phyloP scores from a whole-genome alignment of 1,139 yeast species.

The Zygoascus sp. region DNA sequence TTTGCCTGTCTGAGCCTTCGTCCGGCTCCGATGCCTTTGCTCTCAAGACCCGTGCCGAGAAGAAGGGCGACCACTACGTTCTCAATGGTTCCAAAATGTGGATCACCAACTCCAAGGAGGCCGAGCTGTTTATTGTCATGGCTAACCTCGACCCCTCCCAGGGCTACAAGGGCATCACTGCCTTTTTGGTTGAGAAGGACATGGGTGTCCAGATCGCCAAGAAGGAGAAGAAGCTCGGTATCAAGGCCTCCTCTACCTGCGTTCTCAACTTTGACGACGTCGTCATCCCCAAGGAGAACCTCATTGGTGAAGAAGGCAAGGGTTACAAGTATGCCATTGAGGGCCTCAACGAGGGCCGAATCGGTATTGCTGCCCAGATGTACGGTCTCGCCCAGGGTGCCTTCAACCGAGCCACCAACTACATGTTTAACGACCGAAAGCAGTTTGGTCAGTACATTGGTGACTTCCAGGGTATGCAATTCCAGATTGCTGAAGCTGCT shows the following conservation, averaged over 20 bases:
- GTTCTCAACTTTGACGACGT: conserved; percentile 41
- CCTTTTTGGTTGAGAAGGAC: conserved; percentile 41
- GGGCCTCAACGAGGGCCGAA: conserved; percentile 43
- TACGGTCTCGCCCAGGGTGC: conserved; percentile 45
- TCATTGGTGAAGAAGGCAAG: conserved; percentile 42
- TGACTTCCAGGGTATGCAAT: conserved; percentile 45
- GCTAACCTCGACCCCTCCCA: conserved; percentile 41
- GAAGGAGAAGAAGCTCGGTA: conserved; percentile 44
- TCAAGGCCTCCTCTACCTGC: conserved; percentile 43
- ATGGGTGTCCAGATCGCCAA: conserved; percentile 42
- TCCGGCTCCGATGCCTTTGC: conserved; percentile 47
- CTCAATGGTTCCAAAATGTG: conserved; percentile 43
- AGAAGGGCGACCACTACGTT: conserved; percentile 35
- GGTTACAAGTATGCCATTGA: conserved; percentile 46
- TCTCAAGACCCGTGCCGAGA: conserved; percentile 36
- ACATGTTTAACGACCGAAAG: conserved; percentile 40
- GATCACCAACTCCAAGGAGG: conserved; percentile 45
- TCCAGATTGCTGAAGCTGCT: conserved; percentile 45
- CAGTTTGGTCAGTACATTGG: conserved; percentile 44
- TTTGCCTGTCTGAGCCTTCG: conserved; percentile 41
- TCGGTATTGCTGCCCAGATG: conserved; percentile 47
- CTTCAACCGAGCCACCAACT: conserved; percentile 39
- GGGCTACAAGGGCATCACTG: conserved; percentile 46
- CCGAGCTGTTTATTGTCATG: conserved; percentile 41
- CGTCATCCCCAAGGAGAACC: conserved; percentile 40